Evolutionary conservation across 176 grass and related monocot genomes (phyloP).

Genomic region (Themeda triandra): DNA sequence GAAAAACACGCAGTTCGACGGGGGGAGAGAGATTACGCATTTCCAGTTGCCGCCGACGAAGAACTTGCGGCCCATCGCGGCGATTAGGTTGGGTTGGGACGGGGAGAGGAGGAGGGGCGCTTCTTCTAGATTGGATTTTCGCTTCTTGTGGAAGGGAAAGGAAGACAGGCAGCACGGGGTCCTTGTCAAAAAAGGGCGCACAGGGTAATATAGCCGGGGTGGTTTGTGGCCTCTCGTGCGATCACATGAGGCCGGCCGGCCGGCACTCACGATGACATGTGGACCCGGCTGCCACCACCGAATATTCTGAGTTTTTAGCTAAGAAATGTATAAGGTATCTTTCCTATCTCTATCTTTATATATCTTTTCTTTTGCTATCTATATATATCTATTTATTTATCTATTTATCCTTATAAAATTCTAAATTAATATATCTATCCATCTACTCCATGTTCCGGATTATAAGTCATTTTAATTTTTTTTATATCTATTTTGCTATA

Average conservation of each 20-base stretch:
- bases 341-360: not conserved
- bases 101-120: not conserved
- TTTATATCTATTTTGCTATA: too few relatives aligned
- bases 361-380: not conserved
- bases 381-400: too few relatives aligned
- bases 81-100: slow-evolving; percentile 21
- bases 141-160: slow-evolving; percentile 36
- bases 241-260: not conserved
- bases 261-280: slow-evolving; percentile 7
- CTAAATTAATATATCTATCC: too few relatives aligned
- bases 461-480: too few relatives aligned
- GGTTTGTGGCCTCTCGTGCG: slow-evolving; percentile 9
- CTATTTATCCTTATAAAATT: too few relatives aligned
- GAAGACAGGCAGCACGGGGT: not conserved
- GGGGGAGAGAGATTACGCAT: slow-evolving; percentile 47
- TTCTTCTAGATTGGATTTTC: slow-evolving; percentile 39
- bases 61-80: slow-evolving; percentile 75
- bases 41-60: slow-evolving; percentile 99
- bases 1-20: not conserved
- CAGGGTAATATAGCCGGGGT: slow-evolving; percentile 29
- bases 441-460: too few relatives aligned
- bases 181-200: too few relatives aligned
- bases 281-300: not conserved
- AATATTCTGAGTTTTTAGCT: not conserved
- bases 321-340: not conserved